A percentile compares a stretch with the other conserved stretches of the same genome.
Conservation (phyloP, 176 grass and related monocot genomes). For the Tillandsia fasciculata region DNA sequence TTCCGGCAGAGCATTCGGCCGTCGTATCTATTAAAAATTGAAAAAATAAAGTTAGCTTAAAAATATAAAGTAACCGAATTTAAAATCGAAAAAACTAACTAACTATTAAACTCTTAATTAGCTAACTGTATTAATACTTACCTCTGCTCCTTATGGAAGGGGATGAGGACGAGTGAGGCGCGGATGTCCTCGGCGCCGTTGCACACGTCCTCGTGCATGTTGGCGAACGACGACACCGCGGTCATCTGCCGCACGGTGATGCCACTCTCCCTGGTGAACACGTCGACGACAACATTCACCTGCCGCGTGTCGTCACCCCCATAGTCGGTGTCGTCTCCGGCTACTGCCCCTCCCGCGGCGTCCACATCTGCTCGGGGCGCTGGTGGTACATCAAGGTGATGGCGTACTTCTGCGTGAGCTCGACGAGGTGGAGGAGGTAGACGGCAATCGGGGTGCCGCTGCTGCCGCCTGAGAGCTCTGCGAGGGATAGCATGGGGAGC, state of each 20-base stretch:
- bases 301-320: background rate
- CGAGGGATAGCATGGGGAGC: background rate
- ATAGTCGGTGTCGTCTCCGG: background rate
- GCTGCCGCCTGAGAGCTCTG: background rate
- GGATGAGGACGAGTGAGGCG: constrained; percentile 41
- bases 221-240: constrained; percentile 32
- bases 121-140: background rate
- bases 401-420: constrained; percentile 22
- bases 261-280: constrained; percentile 25
- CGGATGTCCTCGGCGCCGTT: constrained; percentile 47
- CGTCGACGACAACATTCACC: constrained; percentile 10
- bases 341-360: background rate
- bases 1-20: constrained; percentile 44
- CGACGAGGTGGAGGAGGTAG: constrained; percentile 29
- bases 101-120: background rate
- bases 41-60: background rate
- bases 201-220: constrained; percentile 59
- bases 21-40: constrained; percentile 26
- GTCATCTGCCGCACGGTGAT: constrained; percentile 33
- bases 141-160: constrained; percentile 62
- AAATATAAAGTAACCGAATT: no score
- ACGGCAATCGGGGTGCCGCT: background rate
- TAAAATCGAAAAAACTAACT: no score
- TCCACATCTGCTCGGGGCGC: background rate
- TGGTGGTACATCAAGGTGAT: constrained; percentile 35